A percentile compares a stretch with the other conserved stretches of the same genome.
These are phyloP conservation scores for Alliaria petiolata DNA, from an alignment of 345 rosid genomes.

Conservation along the genomic window DNA sequence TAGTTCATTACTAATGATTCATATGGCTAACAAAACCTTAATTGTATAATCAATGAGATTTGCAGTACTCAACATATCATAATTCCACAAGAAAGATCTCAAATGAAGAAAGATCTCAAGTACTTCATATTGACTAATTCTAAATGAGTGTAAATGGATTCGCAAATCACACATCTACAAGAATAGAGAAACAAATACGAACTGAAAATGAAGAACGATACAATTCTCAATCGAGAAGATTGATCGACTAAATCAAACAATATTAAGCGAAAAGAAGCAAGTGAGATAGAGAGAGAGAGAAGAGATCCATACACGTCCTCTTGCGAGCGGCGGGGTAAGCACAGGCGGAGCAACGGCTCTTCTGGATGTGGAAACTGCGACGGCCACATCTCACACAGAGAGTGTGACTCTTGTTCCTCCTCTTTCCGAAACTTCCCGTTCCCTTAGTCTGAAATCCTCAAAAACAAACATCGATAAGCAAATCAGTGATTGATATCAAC, in stretches of 20 bases:
- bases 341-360: constrained; percentile 80
- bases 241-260: background rate
- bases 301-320: constrained; percentile 43
- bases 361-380: constrained; percentile 78
- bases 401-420: constrained; percentile 83
- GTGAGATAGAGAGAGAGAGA: background rate
- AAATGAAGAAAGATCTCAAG: background rate
- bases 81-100: background rate
- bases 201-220: background rate
- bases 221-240: background rate
- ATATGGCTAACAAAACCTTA: background rate
- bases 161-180: background rate
- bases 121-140: no score
- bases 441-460: constrained; percentile 55
- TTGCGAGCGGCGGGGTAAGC: constrained; percentile 65
- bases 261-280: background rate
- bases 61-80: background rate
- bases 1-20: background rate
- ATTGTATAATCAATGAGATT: background rate
- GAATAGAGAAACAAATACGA: background rate
- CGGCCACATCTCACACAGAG: constrained; percentile 86
- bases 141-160: no score
- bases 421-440: constrained; percentile 76
- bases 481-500: background rate
- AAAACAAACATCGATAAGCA: background rate